Base-by-base conservation (phyloP, 2,329 filamentous ascomycete genomes). In the Dactylonectria estremocensis region DNA sequence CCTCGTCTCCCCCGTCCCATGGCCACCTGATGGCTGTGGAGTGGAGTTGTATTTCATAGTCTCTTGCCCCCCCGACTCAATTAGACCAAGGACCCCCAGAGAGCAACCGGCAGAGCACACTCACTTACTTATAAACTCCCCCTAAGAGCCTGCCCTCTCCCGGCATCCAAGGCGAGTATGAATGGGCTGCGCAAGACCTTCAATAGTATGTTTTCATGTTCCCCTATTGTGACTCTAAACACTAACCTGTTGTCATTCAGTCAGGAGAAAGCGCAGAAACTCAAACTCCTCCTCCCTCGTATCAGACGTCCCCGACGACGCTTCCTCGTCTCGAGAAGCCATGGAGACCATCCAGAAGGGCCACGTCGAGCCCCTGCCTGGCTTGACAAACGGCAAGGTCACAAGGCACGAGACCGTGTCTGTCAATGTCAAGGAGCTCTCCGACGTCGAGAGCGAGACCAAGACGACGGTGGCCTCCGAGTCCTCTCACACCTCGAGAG, bases 261-360 rank as follows among this genome's bases (percentile, higher is more conserved):
- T 66, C 49, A 55, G 56, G 53, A 60, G 53, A n/a, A 66, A 66
- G 55, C 58, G 57, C 50, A 66, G 28, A 20, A 46, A 28, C 52
- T 66, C 63, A 8, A 49, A 45, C n/a, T 50, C 57, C 31, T 66
- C 63, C 6, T 50, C 63, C 54, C 35, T 48, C 28, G 22, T 18
- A 28, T 61, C 46, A 11, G 52, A 66, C 52, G 57, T n/a, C 20
- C n/a, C 56, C 8, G 40, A 57, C 24, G 48, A 59, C 50, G 35
- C 35, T 24, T 43, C 52, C 18, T 37, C 45, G 16, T 43, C 56
- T 35, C 48, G 24, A 11, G 24, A 37, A 52, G 49, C 55, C 48
- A 61, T 66, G 63, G 63, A 53, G 6, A 46, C 63, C 45, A 35
- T 52, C 16, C 57, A 48, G 52, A 52, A 55, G 31, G 57, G 43